Conservation (phyloP, 352 stramenopile species). For the Phytophthora tentaculata region DNA sequence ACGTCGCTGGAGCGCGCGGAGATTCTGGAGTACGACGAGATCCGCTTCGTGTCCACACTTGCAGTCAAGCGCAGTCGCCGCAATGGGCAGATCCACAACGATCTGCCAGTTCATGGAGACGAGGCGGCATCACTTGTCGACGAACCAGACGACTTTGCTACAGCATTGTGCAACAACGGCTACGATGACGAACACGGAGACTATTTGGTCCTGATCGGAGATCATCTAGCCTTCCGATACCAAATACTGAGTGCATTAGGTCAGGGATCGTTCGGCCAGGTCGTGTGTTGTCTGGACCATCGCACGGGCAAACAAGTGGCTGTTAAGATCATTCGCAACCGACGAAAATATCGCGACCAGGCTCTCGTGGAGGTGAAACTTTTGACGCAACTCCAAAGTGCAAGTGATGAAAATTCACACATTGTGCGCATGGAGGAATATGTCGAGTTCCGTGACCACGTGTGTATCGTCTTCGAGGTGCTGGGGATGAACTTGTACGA, state of each 20-base stretch:
- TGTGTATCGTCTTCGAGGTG: conserved; percentile 98
- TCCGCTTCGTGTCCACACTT: conserved; percentile 57
- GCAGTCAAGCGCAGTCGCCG: conserved; percentile 41
- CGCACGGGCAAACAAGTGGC: conserved; percentile 89
- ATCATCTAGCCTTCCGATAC: conserved; percentile 95
- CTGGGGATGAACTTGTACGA: conserved; percentile 97
- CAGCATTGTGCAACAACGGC: conserved; percentile 88
- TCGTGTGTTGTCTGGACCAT: conserved; percentile 94
- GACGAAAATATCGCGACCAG: conserved; percentile 95
- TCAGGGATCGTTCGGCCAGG: conserved; percentile 98
- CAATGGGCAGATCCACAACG: conserved; percentile 40
- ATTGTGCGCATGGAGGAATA: conserved; percentile 93
- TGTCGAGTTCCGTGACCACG: conserved; percentile 94
- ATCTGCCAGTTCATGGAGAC: conserved; percentile 28
- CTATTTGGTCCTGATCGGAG: conserved; percentile 95
- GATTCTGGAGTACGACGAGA: conserved; percentile 53
- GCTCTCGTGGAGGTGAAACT: conserved; percentile 96
- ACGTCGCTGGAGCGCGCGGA: conserved; percentile 57
- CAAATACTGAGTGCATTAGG: conserved; percentile 95
- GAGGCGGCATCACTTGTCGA: conserved; percentile 12
- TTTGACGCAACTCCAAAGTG: conserved; percentile 58
- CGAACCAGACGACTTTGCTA: conserved; percentile 14
- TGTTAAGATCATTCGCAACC: conserved; percentile 99
- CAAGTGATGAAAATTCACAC: conserved; percentile 47
- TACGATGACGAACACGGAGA: conserved; percentile 98